Evolutionary conservation across 192 early-diverging fungal species (phyloP), one percentile per base, ranked within the genome.

Genomic region (Lobulomyces angularis): DNA sequence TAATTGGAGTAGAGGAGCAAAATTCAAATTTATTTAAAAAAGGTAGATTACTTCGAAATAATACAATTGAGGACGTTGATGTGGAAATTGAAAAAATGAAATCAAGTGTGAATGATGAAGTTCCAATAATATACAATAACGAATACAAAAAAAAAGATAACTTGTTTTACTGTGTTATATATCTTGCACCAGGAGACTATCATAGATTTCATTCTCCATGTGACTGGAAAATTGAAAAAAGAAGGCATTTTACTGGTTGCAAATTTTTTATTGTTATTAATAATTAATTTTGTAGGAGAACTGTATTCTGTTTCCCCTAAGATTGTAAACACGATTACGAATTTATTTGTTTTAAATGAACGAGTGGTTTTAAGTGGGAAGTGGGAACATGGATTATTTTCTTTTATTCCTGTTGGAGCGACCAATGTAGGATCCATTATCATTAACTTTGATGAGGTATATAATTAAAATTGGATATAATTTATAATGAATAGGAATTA

Each of bases 201-300:
- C 95, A 99, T 58, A 79, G 89, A 11, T 99, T 93, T 79, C 95
- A 99, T 45, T 91, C 92, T 18, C 95, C 95, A 22, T 74, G 83
- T 4, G 83, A 91, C 58, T 97, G 92, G 95, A 74, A 82, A 12
- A 88, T 92, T 9, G 72, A 88, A 52, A 61, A 66, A 2, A 58
- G 87, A 14, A 64, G 93, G 24, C 95, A 99, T 58, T 98, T 94
- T 65, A 82, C 82, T 12, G 83, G 80, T 81, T 59, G 35, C 7
- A 58, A 3, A 5, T 50, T 53, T 47, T 65, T 27, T 1, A n/a
- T 27, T 50, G 4, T 2, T 20, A 25, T 11, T n/a, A 30, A 21
- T 9, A 29, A 28, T 34, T 20, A 19, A 27, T 32, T 17, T 11
- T 14, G 33, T 56, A 57, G 90, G 93, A 17, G 92, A 99, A 55